Conservation (phyloP, 768 basidiomycete species). For the Lyophyllum semitale region DNA sequence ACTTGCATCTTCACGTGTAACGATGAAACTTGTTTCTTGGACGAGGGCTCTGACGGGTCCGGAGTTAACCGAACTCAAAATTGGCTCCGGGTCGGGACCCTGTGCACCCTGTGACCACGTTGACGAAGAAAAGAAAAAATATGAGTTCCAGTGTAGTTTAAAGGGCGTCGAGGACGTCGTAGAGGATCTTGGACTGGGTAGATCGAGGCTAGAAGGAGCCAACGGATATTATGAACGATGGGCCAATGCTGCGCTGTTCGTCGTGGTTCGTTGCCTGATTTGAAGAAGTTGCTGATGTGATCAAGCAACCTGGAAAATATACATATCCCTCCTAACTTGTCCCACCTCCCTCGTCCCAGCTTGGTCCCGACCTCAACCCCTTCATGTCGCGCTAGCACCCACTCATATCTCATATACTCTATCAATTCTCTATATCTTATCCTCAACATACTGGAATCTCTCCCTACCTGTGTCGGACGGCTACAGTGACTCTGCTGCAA, state of each 20-base stretch:
- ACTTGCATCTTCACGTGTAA: constrained; percentile 1
- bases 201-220: not conserved
- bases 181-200: not conserved
- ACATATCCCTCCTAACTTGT: constrained; percentile 14
- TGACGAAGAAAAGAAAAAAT: not conserved
- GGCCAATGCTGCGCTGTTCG: not conserved
- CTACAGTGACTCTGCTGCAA: constrained; percentile 6
- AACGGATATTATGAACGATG: not conserved
- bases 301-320: constrained; percentile 12
- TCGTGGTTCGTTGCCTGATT: constrained; percentile 12
- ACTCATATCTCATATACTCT: constrained; percentile 12
- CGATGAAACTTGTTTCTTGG: not conserved
- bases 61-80: constrained; percentile 13
- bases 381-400: constrained; percentile 32
- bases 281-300: constrained; percentile 21
- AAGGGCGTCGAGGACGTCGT: not conserved
- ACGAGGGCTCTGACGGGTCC: constrained; percentile 3
- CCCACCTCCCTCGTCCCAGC: constrained; percentile 25
- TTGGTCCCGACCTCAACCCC: constrained; percentile 18
- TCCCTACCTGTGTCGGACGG: constrained; percentile 3
- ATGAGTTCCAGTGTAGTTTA: not conserved
- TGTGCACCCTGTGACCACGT: constrained; percentile 21
- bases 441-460: constrained; percentile 19
- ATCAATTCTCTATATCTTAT: constrained; percentile 14
- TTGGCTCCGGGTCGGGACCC: constrained; percentile 20